Base-by-base conservation (phyloP, 106 monocot genomes). In the Dendrobium huoshanense region DNA sequence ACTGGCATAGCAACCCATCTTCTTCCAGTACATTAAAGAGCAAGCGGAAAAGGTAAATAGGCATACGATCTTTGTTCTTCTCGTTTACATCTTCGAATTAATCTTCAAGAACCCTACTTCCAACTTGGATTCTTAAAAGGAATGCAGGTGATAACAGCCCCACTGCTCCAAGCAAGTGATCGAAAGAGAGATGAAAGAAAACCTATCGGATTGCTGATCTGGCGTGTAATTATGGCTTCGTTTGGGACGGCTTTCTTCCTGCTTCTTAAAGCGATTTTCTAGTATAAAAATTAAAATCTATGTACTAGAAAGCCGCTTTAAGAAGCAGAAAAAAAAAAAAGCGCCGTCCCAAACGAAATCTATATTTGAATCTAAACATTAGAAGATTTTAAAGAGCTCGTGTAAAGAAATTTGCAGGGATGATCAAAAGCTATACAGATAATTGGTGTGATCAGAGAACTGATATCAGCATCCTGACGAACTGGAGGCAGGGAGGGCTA, bases 1-100 rank as follows among this genome's bases (percentile, higher is more conserved):
- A 96, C 82, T 96, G 96, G 96, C 94, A 96, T 80, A 96, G 82
- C 80, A 96, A 96, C 74, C 92, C 96, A 25, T 92, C 96, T 19
- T 92, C 94, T n/a, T 92, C 96, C 20, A 78, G 86, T 1, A 24
- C 72, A 15, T 11, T 81, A 13, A 96, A 96, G 87, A 94, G 88
- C 86, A 96, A 96, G 83, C 83, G 96, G 41, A 92, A 92, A 80
- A 90, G 90, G 95, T 95, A 58, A 33, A 9, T 17, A 9, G 51
- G 10, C 51, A 51, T 51, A 51, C 10, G 51, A 3, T 51, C 51
- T 3, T 51, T 13, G 13, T 51, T 13, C 51, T 13, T 51, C 2
- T 15, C 16, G 10, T 51, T 51, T 13, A 15, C 61, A 22, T n/a
- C 61, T 19, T 61, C 20, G 6, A 61, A 22, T 61, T 2, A 58